Percentiles rank a stretch among this genome's conserved stretches.
phyloP scores from a whole-genome alignment of 768 basidiomycete genomes.

The Lactifluus volemus region DNA sequence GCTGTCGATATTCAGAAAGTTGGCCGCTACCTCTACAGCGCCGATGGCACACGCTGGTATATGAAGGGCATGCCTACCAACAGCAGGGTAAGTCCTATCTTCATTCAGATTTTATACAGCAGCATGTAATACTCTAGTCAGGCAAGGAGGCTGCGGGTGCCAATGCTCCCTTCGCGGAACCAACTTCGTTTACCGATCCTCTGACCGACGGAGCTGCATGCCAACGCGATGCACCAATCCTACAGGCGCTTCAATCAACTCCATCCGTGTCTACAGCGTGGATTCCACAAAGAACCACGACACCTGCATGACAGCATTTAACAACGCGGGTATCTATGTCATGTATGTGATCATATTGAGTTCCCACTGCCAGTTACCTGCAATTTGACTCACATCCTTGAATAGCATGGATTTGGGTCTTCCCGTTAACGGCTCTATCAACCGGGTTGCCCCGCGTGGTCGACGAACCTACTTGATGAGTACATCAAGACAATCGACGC shows the following conservation, averaged over 20 bases:
- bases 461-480: conserved; percentile 67
- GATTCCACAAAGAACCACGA: conserved; percentile 80
- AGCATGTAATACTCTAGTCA: neutral
- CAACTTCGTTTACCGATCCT: conserved; percentile 73
- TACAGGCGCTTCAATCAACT: conserved; percentile 70
- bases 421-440: conserved; percentile 79
- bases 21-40: conserved; percentile 76
- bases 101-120: neutral
- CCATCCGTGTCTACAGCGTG: conserved; percentile 82
- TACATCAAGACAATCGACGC: conserved; percentile 71
- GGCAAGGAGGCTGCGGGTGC: neutral
- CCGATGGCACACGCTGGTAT: conserved; percentile 70
- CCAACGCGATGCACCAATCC: conserved; percentile 67
- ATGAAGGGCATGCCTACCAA: conserved; percentile 83
- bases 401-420: conserved; percentile 77
- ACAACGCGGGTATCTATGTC: conserved; percentile 75
- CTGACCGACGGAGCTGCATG: conserved; percentile 61
- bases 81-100: conserved; percentile 48
- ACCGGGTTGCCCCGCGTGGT: conserved; percentile 71
- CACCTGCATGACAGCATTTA: conserved; percentile 71
- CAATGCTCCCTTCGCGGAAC: conserved; percentile 46
- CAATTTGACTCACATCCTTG: conserved; percentile 6
- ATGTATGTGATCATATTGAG: conserved; percentile 46
- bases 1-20: conserved; percentile 62
- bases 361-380: neutral